Evolutionary conservation across 192 early-diverging fungal genomes (phyloP).

Genomic region (Linnemannia elongata): DNA sequence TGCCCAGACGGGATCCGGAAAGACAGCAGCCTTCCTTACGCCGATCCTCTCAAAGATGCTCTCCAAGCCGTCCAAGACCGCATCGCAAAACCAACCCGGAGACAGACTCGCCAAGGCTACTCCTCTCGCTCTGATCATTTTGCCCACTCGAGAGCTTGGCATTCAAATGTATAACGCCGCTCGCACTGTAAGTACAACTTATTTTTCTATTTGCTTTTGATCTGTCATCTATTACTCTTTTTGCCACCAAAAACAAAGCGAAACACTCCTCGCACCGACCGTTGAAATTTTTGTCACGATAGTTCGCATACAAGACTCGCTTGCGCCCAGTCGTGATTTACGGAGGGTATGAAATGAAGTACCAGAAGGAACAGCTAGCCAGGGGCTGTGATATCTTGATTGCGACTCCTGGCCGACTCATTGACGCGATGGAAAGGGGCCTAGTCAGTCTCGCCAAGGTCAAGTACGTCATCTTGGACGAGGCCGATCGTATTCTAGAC

Average conservation of each 20-base stretch:
- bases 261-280: not conserved
- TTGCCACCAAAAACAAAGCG: not conserved
- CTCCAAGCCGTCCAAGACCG: constrained; percentile 18
- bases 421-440: constrained; percentile 89
- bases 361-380: constrained; percentile 86
- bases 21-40: constrained; percentile 85
- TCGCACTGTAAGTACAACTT: constrained; percentile 50
- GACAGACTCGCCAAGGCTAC: constrained; percentile 61
- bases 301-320: constrained; percentile 24
- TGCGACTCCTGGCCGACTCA: constrained; percentile 93
- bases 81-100: constrained; percentile 23
- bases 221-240: not conserved
- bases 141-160: constrained; percentile 86
- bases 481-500: constrained; percentile 93
- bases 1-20: constrained; percentile 80
- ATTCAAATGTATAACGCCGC: constrained; percentile 86
- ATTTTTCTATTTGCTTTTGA: not conserved
- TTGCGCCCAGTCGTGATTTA: constrained; percentile 72
- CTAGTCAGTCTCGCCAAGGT: constrained; percentile 81
- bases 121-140: constrained; percentile 78
- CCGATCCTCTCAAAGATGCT: constrained; percentile 82
- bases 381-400: constrained; percentile 94
- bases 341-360: constrained; percentile 87
- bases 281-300: not conserved
- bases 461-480: constrained; percentile 79